Evolutionary conservation across 192 early-diverging fungal species (phyloP), one percentile per base, ranked within the genome.

Genomic region (Cladochytrium replicatum): DNA sequence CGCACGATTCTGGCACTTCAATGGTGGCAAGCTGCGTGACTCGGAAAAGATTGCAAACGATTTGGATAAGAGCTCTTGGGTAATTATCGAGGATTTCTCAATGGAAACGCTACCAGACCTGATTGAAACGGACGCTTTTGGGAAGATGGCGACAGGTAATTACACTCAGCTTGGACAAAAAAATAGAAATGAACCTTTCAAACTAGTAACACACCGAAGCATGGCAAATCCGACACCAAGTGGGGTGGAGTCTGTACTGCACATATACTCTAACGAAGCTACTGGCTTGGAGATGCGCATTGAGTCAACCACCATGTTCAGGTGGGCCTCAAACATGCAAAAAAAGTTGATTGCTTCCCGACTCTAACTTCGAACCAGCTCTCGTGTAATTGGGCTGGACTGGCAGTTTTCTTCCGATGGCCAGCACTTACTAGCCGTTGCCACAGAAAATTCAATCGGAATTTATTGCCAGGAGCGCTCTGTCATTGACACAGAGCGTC

Each of bases 391-490:
- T 27, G 82, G 67, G 49, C 32, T 85, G 29, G 77, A 79, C 41
- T 91, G 84, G 88, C 77, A 66, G 52, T 62, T 84, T 2, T 74
- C 85, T n/a, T 75, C 78, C 3, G 83, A 85, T 54, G 85, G 83
- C 1, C 75, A 86, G 32, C 72, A 77, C 29, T 58, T 89, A 23
- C 60, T 91, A 6, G 84, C 82, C 6, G 69, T 86, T 6, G 80
- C 75, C 13, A 69, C 69, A 38, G 43, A 54, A 8, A 63, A 43
- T 13, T 65, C 60, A 6, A 68, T 88, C 2, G 51, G 66, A 2
- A 72, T 89, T 37, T 87, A 75, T 49, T 73, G 76, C 24, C 79
- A 77, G 29, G 57, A 71, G 23, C 72, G 81, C 2, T 63, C 68
- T 0, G 50, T 61, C 2, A 29, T 43, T 2, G 49, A 60, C 6